Evolutionary conservation across 1,284 basidiomycete species (phyloP), one percentile per base, ranked within the genome.

Genomic region (Phlebopus sp.): DNA sequence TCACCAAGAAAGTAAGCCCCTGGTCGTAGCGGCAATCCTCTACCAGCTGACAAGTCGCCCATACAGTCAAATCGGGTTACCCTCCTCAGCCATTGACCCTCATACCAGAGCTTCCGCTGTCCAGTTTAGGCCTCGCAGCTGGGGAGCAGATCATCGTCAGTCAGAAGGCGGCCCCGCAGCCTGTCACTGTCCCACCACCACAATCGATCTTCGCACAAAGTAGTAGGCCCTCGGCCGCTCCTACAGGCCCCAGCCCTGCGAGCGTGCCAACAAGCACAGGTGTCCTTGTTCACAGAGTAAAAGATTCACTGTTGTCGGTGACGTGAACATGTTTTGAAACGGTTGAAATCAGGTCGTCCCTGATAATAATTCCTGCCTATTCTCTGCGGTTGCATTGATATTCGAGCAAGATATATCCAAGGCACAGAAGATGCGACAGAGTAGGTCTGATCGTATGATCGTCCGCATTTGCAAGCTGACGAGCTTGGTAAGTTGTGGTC

Each of bases 331-430:
- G 48, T 11, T 51, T 44, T 49, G 2, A 31, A 63, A 15, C 10
- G 14, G 29, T 15, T 51, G 56, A 37, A 55, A n/a, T n/a, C 53
- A 92, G 80, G 75, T 92, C 46, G 90, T 95, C 8, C 92, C 92
- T 11, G 92, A 96, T 60, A 92, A 95, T 68, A 97, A 96, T 58
- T 90, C 91, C 3, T 97, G 94, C 67, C 72, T 97, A 31, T 97
- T 97, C 70, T 88, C 86, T 4, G 84, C 92, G 2, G 73, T 92
- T 30, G 90, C 87, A 4, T 73, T 96, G 36, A 74, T 95, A 4
- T 92, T 97, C 58, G 84, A 88, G 62, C 91, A 93, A 56, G 81
- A 82, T 43, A 85, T 88, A 13, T 64, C 73, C 17, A 84, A 86
- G 46, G 84, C 86, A 6, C 70, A 70, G 32, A 68, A 73, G 49